Percentiles rank a stretch among this genome's conserved stretches.
Evolutionary conservation across 495 filamentous ascomycete genomes (phyloP).

Genomic region (Bacidia gigantensis): DNA sequence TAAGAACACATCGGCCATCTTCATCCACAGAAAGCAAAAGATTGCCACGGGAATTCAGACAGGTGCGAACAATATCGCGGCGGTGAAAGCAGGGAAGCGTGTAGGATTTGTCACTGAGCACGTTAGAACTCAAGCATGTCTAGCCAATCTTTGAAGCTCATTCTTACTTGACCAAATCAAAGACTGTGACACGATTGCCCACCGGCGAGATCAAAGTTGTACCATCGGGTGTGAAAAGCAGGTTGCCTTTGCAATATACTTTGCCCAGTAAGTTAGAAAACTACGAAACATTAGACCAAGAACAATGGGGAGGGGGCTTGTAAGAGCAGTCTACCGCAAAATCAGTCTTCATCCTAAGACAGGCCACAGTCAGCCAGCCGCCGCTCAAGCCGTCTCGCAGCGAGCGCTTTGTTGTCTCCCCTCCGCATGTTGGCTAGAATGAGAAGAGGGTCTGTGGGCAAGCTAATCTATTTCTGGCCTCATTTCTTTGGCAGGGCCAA

Average conservation of each 20-base stretch:
- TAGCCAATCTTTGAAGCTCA: background rate
- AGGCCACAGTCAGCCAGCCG: background rate
- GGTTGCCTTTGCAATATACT: constrained; percentile 92
- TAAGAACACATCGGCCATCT: constrained; percentile 84
- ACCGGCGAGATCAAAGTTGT: constrained; percentile 93
- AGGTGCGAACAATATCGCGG: constrained; percentile 77
- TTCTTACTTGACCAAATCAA: constrained; percentile 83
- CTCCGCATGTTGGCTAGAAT: background rate
- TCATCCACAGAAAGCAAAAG: constrained; percentile 85
- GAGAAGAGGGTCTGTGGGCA: background rate
- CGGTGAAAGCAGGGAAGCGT: constrained; percentile 91
- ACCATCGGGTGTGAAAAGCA: constrained; percentile 93
- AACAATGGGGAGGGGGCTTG: background rate
- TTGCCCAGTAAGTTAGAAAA: constrained; percentile 94
- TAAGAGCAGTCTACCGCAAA: constrained; percentile 51
- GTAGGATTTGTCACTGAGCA: constrained; percentile 76
- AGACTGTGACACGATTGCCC: constrained; percentile 88
- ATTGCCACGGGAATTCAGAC: constrained; percentile 77
- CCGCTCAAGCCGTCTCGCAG: background rate
- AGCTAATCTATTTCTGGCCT: background rate
- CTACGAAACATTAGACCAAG: constrained; percentile 27
- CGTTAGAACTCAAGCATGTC: constrained; percentile 6
- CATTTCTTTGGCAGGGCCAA: too few relatives aligned
- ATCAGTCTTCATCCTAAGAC: constrained; percentile 70
- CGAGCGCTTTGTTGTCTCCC: background rate